phyloP scores from a whole-genome alignment of 176 grass and related monocot genomes.

The Pontederia crassipes region DNA sequence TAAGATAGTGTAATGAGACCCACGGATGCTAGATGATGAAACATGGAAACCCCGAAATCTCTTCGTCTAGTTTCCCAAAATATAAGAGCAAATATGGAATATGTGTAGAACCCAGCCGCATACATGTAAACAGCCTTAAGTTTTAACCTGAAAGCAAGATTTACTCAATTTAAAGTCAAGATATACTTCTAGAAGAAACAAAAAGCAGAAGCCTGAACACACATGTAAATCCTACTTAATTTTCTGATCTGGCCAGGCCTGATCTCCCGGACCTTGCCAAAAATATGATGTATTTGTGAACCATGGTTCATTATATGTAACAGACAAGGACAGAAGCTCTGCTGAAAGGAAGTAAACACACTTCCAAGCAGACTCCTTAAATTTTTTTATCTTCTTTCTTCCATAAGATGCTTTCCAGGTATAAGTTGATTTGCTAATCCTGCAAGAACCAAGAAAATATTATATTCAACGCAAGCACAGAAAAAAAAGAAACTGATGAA shows the following conservation, averaged over 20 bases:
- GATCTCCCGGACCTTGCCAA: conserved; percentile 20
- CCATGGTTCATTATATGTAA: conserved; percentile 3
- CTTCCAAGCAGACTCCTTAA: conserved; percentile 89
- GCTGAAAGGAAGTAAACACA: conserved; percentile 34
- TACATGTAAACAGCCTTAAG: conserved; percentile 20
- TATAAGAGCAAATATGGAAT: conserved; percentile 19
- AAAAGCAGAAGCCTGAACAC: neutral
- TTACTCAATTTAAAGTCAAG: neutral
- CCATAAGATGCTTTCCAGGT: conserved; percentile 20
- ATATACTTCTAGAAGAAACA: neutral
- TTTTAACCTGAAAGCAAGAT: conserved; percentile 7
- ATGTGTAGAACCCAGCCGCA: conserved; percentile 20
- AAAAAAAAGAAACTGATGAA: too few relatives aligned
- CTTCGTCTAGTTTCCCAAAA: conserved; percentile 21
- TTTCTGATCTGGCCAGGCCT: conserved; percentile 22
- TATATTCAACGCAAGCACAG: too few relatives aligned
- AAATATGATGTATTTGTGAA: conserved; percentile 3
- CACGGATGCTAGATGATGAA: conserved; percentile 14
- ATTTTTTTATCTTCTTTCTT: conserved; percentile 50
- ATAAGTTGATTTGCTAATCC: conserved; percentile 47
- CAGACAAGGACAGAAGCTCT: conserved; percentile 5
- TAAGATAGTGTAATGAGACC: conserved; percentile 11
- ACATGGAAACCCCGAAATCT: conserved; percentile 16
- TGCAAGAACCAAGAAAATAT: neutral
- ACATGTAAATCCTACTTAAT: conserved; percentile 10